A percentile compares a stretch with the other conserved stretches of the same genome.
These are phyloP conservation scores for Lentinula sp. DNA, from an alignment of 768 basidiomycete species.

Conservation along the genomic window DNA sequence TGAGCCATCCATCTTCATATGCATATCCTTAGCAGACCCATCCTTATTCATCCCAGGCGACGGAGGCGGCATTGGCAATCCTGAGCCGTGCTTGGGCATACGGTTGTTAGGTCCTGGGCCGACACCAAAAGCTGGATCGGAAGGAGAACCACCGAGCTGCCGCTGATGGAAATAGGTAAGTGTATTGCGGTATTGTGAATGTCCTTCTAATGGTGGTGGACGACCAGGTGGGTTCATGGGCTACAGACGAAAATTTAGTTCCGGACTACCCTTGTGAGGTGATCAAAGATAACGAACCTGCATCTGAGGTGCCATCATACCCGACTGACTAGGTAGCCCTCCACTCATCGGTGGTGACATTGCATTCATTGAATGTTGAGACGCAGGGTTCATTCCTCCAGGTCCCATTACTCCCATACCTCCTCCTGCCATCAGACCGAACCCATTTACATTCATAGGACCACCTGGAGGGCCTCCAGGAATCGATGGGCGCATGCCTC, in stretches of 20 bases:
- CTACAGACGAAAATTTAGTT: background rate
- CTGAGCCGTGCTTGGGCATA: conserved; percentile 22
- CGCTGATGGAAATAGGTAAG: conserved; percentile 20
- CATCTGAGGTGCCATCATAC: conserved; percentile 33
- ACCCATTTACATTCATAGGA: conserved; percentile 14
- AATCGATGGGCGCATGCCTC: conserved; percentile 30
- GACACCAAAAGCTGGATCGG: conserved; percentile 33
- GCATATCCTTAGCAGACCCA: conserved; percentile 15
- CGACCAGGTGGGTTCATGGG: background rate
- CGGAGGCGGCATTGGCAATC: conserved; percentile 40
- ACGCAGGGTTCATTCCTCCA: conserved; percentile 16
- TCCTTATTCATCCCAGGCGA: conserved; percentile 39
- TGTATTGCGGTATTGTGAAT: conserved; percentile 25
- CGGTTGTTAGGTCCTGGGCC: conserved; percentile 20
- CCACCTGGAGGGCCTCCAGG: conserved; percentile 16
- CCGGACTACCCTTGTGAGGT: too few species aligned
- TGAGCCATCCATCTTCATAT: conserved; percentile 28
- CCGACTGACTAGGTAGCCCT: conserved; percentile 19
- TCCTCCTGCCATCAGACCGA: conserved; percentile 14
- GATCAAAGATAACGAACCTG: conserved; percentile 15
- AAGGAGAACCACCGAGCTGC: conserved; percentile 17
- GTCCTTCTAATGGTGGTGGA: conserved; percentile 2
- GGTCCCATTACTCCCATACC: conserved; percentile 11
- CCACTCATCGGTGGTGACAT: conserved; percentile 23
- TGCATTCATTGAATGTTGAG: conserved; percentile 8